Evolutionary conservation across 176 grass and related monocot species (phyloP), one percentile per base, ranked within the genome.

Genomic region (Aegilops bicornis): DNA sequence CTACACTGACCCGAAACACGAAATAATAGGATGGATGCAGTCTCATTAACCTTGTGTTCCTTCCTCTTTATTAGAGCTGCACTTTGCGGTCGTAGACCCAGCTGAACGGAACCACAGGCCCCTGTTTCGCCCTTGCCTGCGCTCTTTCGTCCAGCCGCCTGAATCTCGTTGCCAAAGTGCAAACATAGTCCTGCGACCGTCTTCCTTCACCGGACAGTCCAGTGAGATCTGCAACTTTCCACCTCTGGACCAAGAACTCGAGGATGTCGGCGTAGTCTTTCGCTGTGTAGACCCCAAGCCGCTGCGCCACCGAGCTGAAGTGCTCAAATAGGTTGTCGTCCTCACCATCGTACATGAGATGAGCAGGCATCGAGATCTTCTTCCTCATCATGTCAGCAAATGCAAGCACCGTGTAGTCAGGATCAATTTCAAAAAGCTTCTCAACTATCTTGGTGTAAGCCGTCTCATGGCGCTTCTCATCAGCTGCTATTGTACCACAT

Each of bases 391-490:
- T 95, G 79, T 92, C 85, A 27, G 93, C 81, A 79, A 95, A 89
- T 9, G 90, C 90, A 43, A 92, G 85, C 43, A 95, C 85, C 0
- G 93, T 95, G 69, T 89, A 89, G 24, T 92, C 90, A 70, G 90
- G 92, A 84, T 94, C 90, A 11, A 90, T 86, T 69, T 95, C 93
- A 37, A 95, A 90, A 10, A 92, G 93, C 82, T 95, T 95, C 67
- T 92, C 84, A 4, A 92, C 90, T 71, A 95, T 92, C 85, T 92
- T 95, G 69, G 90, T 95, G 82, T 95, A 95, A 5, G 93, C 93
- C 20, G 88, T 95, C 82, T 95, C 93, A 11, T 95, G 93, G 35
- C 93, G 93, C 87, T 95, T 95, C 68, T 95, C 93, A 73, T 95
- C 93, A 54, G 93, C 88, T 85, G 93, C 93, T 79, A 95, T 95